Percentiles rank a stretch among this genome's conserved stretches.
phyloP scores from a whole-genome alignment of 768 basidiomycete species.

The Cubamyces lactineus region DNA sequence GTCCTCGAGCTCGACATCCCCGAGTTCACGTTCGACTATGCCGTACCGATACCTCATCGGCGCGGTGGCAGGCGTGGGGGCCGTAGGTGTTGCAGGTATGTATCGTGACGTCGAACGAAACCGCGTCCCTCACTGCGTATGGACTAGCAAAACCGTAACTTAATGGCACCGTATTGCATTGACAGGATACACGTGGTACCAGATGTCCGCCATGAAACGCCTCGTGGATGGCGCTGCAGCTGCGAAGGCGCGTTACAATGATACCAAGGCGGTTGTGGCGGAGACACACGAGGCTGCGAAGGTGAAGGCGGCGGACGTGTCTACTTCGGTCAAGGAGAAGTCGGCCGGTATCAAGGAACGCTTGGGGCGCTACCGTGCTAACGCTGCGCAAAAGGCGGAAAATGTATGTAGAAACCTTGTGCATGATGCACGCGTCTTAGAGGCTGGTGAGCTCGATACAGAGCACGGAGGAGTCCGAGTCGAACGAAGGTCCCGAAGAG shows the following conservation, averaged over 20 bases:
- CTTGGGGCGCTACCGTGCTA: background rate
- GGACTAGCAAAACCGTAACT: too few relatives aligned
- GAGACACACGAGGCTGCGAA: slow-evolving; percentile 19
- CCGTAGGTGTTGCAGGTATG: slow-evolving; percentile 2
- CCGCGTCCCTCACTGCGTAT: too few relatives aligned
- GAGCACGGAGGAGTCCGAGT: too few relatives aligned
- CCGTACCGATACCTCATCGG: background rate
- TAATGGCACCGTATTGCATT: background rate
- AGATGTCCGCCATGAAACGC: slow-evolving; percentile 44
- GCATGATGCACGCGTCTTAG: background rate
- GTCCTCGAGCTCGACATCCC: background rate
- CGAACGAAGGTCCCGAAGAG: too few relatives aligned
- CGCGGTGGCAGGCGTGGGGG: background rate
- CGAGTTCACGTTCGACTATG: background rate
- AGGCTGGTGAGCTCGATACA: too few relatives aligned
- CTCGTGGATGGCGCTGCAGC: slow-evolving; percentile 39
- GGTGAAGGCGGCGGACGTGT: background rate
- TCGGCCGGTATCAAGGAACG: background rate
- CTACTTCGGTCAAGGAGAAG: background rate
- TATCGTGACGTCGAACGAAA: background rate
- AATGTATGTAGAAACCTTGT: background rate
- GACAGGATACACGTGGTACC: slow-evolving; percentile 41
- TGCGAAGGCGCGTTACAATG: slow-evolving; percentile 28
- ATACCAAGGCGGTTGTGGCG: slow-evolving; percentile 27
- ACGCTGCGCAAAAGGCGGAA: background rate